Evolutionary conservation across 2,329 filamentous ascomycete species (phyloP).

Genomic region (Kalaharituber pfeilii): DNA sequence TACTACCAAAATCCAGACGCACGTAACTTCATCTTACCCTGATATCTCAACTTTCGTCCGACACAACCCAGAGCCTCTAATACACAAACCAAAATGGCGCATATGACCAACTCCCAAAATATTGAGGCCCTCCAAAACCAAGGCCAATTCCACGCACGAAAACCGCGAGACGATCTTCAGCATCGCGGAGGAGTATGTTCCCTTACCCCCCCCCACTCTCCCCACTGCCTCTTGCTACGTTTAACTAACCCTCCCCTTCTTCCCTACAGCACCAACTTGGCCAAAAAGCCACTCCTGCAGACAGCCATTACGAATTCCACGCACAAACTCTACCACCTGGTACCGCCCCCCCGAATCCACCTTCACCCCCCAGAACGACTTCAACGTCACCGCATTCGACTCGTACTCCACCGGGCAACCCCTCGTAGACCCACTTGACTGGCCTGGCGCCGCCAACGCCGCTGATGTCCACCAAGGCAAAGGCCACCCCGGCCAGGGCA

Average conservation of each 20-base stretch:
- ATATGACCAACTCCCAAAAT: too few species aligned
- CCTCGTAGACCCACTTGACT: background rate
- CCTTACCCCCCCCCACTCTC: background rate
- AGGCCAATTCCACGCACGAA: too few species aligned
- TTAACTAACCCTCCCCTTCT: background rate
- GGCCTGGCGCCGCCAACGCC: slow-evolving; percentile 7
- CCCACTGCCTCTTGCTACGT: background rate
- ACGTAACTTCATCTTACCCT: too few species aligned
- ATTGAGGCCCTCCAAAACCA: too few species aligned
- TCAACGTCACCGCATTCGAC: background rate
- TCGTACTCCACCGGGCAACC: background rate
- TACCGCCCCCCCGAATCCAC: slow-evolving; percentile 39
- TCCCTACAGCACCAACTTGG: background rate
- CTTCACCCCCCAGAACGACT: background rate
- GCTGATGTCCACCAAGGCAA: slow-evolving; percentile 4
- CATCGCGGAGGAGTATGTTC: too few species aligned
- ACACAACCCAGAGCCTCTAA: too few species aligned
- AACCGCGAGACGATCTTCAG: too few species aligned
- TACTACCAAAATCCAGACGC: too few species aligned
- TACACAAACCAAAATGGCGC: too few species aligned
- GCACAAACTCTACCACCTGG: slow-evolving; percentile 44
- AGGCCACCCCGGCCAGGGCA: slow-evolving; percentile 7
- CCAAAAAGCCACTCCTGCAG: slow-evolving; percentile 27
- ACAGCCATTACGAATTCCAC: slow-evolving; percentile 44
- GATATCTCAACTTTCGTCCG: too few species aligned